Conservation (phyloP, 306 rosid genomes). For the Gillenia trifoliata region DNA sequence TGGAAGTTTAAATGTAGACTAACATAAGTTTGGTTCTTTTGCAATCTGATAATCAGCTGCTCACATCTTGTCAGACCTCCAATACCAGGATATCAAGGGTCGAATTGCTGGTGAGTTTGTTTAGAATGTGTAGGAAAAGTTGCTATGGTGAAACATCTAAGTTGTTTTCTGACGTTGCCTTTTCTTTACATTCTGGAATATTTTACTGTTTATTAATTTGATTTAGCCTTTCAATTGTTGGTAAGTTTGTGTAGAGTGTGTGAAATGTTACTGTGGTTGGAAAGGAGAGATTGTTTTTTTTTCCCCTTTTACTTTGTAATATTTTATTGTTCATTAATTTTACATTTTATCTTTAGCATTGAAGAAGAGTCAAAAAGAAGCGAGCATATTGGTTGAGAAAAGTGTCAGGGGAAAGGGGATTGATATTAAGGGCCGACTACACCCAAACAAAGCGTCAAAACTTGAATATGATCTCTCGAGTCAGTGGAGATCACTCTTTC, state of each 20-base stretch:
- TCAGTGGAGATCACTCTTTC: constrained; percentile 86
- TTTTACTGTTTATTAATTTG: background rate
- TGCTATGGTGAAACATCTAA: background rate
- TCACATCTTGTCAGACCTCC: constrained; percentile 79
- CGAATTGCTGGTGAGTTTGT: constrained; percentile 57
- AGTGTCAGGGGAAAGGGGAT: constrained; percentile 45
- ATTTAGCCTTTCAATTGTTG: constrained; percentile 24
- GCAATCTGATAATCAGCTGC: constrained; percentile 48
- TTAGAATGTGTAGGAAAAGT: background rate
- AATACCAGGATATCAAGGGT: constrained; percentile 88
- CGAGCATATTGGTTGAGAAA: constrained; percentile 50
- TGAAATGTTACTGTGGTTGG: background rate
- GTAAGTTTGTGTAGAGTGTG: constrained; percentile 27
- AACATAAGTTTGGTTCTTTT: constrained; percentile 15
- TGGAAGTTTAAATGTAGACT: constrained; percentile 10
- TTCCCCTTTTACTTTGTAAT: background rate
- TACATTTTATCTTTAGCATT: constrained; percentile 36
- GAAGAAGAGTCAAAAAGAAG: constrained; percentile 84
- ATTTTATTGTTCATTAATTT: background rate
- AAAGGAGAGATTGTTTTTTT: background rate
- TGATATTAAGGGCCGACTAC: constrained; percentile 27
- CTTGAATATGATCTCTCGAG: constrained; percentile 57
- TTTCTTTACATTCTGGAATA: background rate
- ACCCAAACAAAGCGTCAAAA: constrained; percentile 29
- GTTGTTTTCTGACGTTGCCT: background rate